These are phyloP conservation scores for Pseudofabraea citricarpa DNA, from an alignment of 2,329 filamentous ascomycete species.

Conservation along the genomic window DNA sequence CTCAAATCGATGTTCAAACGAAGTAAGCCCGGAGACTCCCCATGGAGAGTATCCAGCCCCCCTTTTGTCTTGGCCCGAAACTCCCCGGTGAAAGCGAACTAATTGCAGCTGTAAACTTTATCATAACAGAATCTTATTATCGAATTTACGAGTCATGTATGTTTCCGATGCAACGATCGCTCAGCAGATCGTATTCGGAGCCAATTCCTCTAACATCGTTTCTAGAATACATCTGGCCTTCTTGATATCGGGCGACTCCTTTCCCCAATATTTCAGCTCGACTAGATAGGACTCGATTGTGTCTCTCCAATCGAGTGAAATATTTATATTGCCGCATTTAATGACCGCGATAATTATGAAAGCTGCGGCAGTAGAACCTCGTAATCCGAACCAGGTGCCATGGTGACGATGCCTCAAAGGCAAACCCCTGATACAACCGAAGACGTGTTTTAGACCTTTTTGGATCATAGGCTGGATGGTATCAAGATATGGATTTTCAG, in stretches of 20 bases:
- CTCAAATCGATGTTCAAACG: too few relatives aligned
- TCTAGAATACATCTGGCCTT: neutral
- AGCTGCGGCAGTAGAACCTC: neutral
- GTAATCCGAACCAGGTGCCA: neutral
- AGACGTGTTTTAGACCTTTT: neutral
- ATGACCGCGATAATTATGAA: neutral
- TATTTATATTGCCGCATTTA: neutral
- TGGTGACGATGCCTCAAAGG: neutral
- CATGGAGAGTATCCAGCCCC: neutral
- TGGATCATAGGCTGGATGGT: neutral
- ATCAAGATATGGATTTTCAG: neutral
- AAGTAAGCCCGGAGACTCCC: too few relatives aligned
- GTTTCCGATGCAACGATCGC: too few relatives aligned
- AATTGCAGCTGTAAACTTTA: too few relatives aligned
- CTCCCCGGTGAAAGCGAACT: neutral
- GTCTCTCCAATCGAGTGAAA: neutral
- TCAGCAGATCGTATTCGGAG: neutral
- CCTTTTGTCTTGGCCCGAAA: neutral
- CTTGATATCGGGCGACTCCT: neutral
- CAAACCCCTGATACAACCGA: neutral
- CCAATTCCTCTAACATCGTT: neutral
- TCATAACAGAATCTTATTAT: too few relatives aligned
- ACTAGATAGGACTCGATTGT: neutral
- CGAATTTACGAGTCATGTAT: too few relatives aligned
- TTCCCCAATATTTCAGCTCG: neutral